Conservation (phyloP, 768 basidiomycete species). For the Paxillus involutus region DNA sequence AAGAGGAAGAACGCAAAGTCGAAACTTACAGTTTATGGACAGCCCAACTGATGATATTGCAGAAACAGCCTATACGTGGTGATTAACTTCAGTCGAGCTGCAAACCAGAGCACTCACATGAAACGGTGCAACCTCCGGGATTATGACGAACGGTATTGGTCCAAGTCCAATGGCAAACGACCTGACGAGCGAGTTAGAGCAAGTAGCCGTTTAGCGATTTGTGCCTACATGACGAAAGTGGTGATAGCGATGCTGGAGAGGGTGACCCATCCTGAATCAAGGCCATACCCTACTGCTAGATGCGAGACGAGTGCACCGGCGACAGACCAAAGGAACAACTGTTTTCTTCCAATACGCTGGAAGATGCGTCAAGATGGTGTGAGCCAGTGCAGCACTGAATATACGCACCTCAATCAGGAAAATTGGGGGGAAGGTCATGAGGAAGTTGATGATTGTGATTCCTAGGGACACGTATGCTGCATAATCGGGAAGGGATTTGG, state of each 20-base stretch:
- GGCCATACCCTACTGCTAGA: slow-evolving; percentile 63
- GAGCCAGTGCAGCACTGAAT: slow-evolving; percentile 2
- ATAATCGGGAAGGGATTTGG: slow-evolving; percentile 72
- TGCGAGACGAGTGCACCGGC: slow-evolving; percentile 66
- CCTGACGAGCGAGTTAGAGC: slow-evolving; percentile 35
- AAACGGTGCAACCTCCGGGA: slow-evolving; percentile 84
- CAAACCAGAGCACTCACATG: slow-evolving; percentile 49
- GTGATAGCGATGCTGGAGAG: slow-evolving; percentile 75
- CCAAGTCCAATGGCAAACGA: slow-evolving; percentile 91
- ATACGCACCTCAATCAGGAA: slow-evolving; percentile 73
- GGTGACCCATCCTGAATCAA: slow-evolving; percentile 58
- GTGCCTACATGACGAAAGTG: slow-evolving; percentile 74
- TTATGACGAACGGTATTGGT: slow-evolving; percentile 90
- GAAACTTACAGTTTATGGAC: slow-evolving; percentile 63
- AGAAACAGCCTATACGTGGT: slow-evolving; percentile 62
- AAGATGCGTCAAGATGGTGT: slow-evolving; percentile 1
- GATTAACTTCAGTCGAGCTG: neutral
- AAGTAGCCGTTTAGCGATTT: neutral
- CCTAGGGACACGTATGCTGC: slow-evolving; percentile 83
- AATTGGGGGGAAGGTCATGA: slow-evolving; percentile 78
- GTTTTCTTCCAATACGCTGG: slow-evolving; percentile 73
- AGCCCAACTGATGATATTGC: slow-evolving; percentile 75
- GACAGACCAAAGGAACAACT: slow-evolving; percentile 66
- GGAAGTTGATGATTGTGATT: slow-evolving; percentile 80
- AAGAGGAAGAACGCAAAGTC: neutral